Conservation (phyloP, 1,284 basidiomycete genomes). For the Cutaneotrichosporon cutaneum region DNA sequence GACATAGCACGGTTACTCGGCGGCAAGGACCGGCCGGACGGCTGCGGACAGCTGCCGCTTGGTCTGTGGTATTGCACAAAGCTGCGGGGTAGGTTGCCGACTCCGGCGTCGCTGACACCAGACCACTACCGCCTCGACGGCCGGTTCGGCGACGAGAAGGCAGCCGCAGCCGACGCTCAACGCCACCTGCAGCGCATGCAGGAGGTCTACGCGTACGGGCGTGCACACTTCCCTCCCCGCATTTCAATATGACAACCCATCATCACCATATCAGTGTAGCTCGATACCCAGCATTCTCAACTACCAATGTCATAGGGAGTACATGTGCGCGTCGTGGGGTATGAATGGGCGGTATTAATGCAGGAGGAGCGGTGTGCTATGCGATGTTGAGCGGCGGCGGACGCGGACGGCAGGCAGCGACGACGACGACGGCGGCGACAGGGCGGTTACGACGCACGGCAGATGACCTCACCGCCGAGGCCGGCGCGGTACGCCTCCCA, state of each 20-base stretch:
- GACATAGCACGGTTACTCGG: constrained; percentile 38
- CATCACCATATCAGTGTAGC: not conserved
- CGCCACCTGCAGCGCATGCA: constrained; percentile 24
- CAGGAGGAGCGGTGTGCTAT: constrained; percentile 8
- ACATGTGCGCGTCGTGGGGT: constrained; percentile 19
- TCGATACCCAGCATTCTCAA: constrained; percentile 11
- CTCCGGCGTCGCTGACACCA: constrained; percentile 7
- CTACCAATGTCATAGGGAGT: constrained; percentile 14
- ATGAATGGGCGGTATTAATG: constrained; percentile 30
- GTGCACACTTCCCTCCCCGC: constrained; percentile 10
- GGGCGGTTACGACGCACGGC: constrained; percentile 33
- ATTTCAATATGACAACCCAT: not conserved
- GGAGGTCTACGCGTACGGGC: constrained; percentile 19
- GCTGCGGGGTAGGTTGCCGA: constrained; percentile 37
- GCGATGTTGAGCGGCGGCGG: not conserved
- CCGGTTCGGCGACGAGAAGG: constrained; percentile 16
- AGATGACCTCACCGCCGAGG: constrained; percentile 51
- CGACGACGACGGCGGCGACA: not conserved
- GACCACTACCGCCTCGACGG: constrained; percentile 33
- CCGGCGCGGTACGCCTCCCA: constrained; percentile 53
- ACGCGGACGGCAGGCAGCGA: constrained; percentile 1
- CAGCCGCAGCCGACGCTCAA: constrained; percentile 17
- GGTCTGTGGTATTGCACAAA: constrained; percentile 43
- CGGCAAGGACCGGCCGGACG: constrained; percentile 38
- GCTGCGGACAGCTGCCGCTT: constrained; percentile 39